Conservation (phyloP, 2,329 filamentous ascomycete genomes). For the Aureobasidium melanogenum region DNA sequence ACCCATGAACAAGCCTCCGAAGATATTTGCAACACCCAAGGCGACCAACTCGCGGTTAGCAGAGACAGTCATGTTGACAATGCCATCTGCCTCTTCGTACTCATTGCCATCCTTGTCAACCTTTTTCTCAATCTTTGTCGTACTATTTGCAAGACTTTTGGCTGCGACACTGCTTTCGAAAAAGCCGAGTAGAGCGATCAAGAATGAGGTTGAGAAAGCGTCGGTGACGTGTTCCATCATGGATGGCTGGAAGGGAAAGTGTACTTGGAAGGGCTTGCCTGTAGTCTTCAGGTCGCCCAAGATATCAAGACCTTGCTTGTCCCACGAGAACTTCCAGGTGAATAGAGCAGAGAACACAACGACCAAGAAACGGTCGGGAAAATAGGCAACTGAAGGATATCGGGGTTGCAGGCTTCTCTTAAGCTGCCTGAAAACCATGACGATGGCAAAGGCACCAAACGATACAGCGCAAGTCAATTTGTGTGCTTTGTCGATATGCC, state of each 20-base stretch:
- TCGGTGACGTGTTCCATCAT: constrained; percentile 77
- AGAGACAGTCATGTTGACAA: constrained; percentile 74
- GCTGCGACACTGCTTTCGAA: constrained; percentile 96
- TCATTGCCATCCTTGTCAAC: constrained; percentile 29
- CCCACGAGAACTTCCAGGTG: constrained; percentile 69
- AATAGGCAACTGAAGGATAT: constrained; percentile 71
- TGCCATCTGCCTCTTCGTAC: constrained; percentile 37
- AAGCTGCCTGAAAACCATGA: constrained; percentile 71
- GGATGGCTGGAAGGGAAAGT: constrained; percentile 71
- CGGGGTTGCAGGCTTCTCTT: constrained; percentile 74
- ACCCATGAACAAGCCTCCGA: constrained; percentile 85
- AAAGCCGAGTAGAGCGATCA: constrained; percentile 93
- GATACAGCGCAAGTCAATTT: constrained; percentile 68
- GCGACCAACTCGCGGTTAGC: constrained; percentile 91
- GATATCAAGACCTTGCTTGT: constrained; percentile 69
- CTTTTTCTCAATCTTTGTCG: constrained; percentile 41
- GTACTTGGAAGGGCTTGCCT: constrained; percentile 66
- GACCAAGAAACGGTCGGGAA: constrained; percentile 85
- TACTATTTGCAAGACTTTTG: constrained; percentile 66
- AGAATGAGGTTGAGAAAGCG: constrained; percentile 81
- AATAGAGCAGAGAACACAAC: constrained; percentile 78
- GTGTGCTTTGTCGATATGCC: constrained; percentile 59
- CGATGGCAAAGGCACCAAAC: constrained; percentile 70
- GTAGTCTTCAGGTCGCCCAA: constrained; percentile 73
- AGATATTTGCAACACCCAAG: constrained; percentile 80